A percentile compares a stretch with the other conserved stretches of the same genome.
Evolutionary conservation across 805 yeast species (phyloP).

Genomic region (Saturnispora hagleri): DNA sequence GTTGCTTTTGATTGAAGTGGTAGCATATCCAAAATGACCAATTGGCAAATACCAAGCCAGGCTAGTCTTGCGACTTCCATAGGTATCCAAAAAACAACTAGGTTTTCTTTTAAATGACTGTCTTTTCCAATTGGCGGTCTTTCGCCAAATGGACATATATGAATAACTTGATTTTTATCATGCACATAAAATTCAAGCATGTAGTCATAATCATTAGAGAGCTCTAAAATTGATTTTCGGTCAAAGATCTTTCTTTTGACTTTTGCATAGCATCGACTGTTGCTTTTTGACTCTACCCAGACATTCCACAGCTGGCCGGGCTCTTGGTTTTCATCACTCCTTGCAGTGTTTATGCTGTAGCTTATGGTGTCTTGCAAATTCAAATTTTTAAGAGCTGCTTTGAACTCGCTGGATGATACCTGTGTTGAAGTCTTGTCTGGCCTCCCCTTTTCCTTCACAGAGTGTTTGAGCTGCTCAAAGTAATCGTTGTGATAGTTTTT

Average conservation of each 20-base stretch:
- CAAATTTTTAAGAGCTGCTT: not conserved
- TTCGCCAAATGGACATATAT: constrained; percentile 5
- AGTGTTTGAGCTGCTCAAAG: not conserved
- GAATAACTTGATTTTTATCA: constrained; percentile 4
- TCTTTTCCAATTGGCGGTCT: constrained; percentile 2
- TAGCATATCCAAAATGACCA: constrained; percentile 1
- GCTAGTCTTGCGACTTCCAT: not conserved
- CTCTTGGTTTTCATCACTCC: not conserved
- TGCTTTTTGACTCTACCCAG: constrained; percentile 5
- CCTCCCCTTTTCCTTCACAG: not conserved
- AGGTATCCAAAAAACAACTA: constrained; percentile 1
- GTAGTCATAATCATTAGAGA: not conserved
- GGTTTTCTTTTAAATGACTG: not conserved
- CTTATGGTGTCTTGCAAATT: not conserved
- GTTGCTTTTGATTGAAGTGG: not conserved
- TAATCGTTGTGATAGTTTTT: not conserved
- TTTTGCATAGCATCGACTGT: not conserved
- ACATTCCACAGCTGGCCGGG: constrained; percentile 8
- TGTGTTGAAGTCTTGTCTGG: not conserved
- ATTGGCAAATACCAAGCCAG: constrained; percentile 2
- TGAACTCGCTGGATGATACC: not conserved
- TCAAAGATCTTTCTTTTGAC: constrained; percentile 2
- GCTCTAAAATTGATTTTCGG: not conserved
- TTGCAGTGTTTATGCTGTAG: not conserved
- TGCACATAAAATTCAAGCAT: constrained; percentile 8